These are phyloP conservation scores for Diaporthe amygdali DNA, from an alignment of 2,329 filamentous ascomycete genomes.

Conservation along the genomic window DNA sequence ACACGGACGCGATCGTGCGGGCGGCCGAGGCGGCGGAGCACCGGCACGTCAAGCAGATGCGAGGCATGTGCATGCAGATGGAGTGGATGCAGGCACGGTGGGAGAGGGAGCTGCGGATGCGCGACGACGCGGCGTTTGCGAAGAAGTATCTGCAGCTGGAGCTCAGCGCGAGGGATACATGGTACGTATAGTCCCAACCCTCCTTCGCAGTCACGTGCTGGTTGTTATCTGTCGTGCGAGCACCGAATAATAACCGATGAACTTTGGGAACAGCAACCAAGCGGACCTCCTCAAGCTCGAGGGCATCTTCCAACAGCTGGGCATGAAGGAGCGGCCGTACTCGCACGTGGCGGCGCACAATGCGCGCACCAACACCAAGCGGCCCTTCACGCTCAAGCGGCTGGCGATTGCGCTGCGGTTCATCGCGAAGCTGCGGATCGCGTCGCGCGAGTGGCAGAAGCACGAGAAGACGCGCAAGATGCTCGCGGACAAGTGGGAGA, in stretches of 20 bases:
- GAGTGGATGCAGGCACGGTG: slow-evolving; percentile 86
- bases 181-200: slow-evolving; percentile 64
- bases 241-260: background rate
- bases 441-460: slow-evolving; percentile 53
- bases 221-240: too few species aligned
- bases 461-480: slow-evolving; percentile 56
- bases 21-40: slow-evolving; percentile 68
- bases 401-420: slow-evolving; percentile 57
- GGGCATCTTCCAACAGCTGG: slow-evolving; percentile 73
- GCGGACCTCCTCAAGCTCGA: slow-evolving; percentile 86
- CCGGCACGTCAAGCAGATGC: slow-evolving; percentile 75
- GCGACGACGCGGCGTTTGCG: slow-evolving; percentile 81
- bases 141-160: slow-evolving; percentile 84
- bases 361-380: slow-evolving; percentile 31
- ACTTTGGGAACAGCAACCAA: slow-evolving; percentile 72
- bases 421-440: slow-evolving; percentile 55
- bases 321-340: slow-evolving; percentile 38
- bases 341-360: slow-evolving; percentile 13
- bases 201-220: slow-evolving; percentile 8
- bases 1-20: slow-evolving; percentile 64
- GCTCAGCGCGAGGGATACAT: slow-evolving; percentile 84
- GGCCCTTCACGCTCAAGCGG: slow-evolving; percentile 45
- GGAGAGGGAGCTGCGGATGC: slow-evolving; percentile 79
- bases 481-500: slow-evolving; percentile 55
- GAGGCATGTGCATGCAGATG: slow-evolving; percentile 87